phyloP scores from a whole-genome alignment of 1,284 basidiomycete genomes.

The Ceratobasidium sp. region DNA sequence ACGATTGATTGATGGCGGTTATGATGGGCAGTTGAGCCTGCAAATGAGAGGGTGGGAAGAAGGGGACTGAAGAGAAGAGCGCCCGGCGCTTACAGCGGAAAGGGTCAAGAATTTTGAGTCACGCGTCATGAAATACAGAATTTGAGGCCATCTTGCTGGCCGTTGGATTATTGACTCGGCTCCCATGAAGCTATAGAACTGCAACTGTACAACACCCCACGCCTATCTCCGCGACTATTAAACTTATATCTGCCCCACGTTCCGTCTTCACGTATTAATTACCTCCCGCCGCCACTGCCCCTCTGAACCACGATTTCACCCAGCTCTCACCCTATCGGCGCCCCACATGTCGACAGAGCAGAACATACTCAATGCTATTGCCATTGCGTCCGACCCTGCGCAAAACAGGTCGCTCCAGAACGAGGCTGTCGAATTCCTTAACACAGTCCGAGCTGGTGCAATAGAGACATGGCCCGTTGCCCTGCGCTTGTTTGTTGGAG shows the following conservation, averaged over 20 bases:
- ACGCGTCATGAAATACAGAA: constrained; percentile 38
- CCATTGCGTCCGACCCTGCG: constrained; percentile 82
- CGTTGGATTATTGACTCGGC: constrained; percentile 21
- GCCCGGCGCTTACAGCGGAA: constrained; percentile 26
- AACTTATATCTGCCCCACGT: constrained; percentile 20
- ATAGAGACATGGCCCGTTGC: constrained; percentile 81
- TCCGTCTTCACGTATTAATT: constrained; percentile 40
- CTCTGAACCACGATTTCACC: constrained; percentile 3
- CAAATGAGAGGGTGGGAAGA: too few species aligned
- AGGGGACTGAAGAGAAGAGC: too few species aligned
- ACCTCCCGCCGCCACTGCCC: background rate
- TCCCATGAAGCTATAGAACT: constrained; percentile 34
- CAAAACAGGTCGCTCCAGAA: constrained; percentile 69
- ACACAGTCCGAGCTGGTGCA: constrained; percentile 77
- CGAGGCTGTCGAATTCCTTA: constrained; percentile 84
- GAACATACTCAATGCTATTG: constrained; percentile 82
- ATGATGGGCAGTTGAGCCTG: too few species aligned
- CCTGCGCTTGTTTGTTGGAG: constrained; percentile 76
- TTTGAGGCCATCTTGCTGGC: constrained; percentile 35
- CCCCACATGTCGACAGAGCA: constrained; percentile 47
- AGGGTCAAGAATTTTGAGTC: constrained; percentile 41
- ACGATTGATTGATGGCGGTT: background rate
- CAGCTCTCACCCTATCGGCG: background rate
- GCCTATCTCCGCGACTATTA: background rate
- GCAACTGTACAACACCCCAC: constrained; percentile 28